Conservation (phyloP, 768 basidiomycete genomes). For the Termitomyces sp. region DNA sequence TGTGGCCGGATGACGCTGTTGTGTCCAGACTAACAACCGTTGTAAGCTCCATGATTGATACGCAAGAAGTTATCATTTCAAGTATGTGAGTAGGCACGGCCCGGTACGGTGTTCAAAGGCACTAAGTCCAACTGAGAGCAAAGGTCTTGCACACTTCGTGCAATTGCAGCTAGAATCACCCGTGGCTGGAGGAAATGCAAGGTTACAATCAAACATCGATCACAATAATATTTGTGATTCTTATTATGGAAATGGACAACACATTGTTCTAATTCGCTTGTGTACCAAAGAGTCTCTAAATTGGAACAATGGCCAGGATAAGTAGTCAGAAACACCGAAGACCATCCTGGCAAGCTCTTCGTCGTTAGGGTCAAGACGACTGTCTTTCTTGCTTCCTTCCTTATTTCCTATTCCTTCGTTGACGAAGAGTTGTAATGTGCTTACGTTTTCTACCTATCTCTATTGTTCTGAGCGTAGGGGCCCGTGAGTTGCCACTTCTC, state of each 20-base stretch:
- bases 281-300: conserved; percentile 7
- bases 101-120: not conserved
- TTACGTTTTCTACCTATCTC: conserved; percentile 27
- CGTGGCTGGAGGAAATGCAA: not conserved
- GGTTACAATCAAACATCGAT: not conserved
- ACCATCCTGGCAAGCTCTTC: not conserved
- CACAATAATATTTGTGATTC: not conserved
- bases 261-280: not conserved
- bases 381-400: not conserved
- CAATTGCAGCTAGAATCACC: no score
- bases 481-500: conserved; percentile 23
- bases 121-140: not conserved
- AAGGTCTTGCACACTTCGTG: not conserved
- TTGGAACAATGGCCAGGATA: conserved; percentile 14
- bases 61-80: not conserved
- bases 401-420: conserved; percentile 16
- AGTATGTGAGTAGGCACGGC: not conserved
- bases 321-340: conserved; percentile 5
- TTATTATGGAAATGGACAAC: not conserved
- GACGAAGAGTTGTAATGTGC: conserved; percentile 28
- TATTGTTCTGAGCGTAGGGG: conserved; percentile 26
- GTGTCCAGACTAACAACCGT: not conserved
- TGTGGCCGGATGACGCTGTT: not conserved
- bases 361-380: not conserved
- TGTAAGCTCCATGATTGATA: not conserved